Base-by-base conservation (phyloP, 2,329 filamentous ascomycete genomes). In the Colletotrichum neosansevieriae region DNA sequence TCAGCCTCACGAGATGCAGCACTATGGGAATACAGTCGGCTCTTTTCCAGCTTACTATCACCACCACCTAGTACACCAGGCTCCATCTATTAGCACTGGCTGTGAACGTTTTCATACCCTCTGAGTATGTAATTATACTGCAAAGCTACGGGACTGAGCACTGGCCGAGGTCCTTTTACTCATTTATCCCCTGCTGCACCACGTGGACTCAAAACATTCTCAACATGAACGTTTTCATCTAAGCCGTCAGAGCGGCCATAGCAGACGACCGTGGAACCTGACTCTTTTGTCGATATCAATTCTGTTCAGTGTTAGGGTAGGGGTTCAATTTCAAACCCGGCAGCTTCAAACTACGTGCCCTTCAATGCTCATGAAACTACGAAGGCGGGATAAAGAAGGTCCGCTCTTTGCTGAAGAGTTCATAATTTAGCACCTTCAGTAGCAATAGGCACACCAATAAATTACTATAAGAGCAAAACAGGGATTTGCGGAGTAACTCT, bases 111-210 rank as follows among this genome's bases (percentile, higher is more conserved):
- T 11, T 21, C 21, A 3, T 21, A 21, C 7, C 12, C n/a, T 13
- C 3, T 17, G 6, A 1, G 0, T 10, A 19, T 3, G 42, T 45
- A 1, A 1, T 45, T 12, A 12, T 45, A 0, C 1, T 2, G n/a
- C n/a, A 6, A 45, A 13, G 7, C 42, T 45, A 45, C n/a, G 15
- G n/a, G 6, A 17, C 42, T 45, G 42, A 9, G 42, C 42, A 45
- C 42, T 11, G n/a, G 2, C n/a, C n/a, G 42, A 45, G 19, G 6
- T 44, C 3, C 15, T 17, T 44, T 3, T 45, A 6, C 13, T 13
- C n/a, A 13, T 13, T 17, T n/a, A 45, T 2, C 1, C 6, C 42
- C n/a, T 1, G n/a, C n/a, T 45, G 2, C n/a, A n/a, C 21, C 3
- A 3, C n/a, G 6, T 45, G 0, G 42, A 45, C 42, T 19, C 6